A percentile compares a stretch with the other conserved stretches of the same genome.
phyloP scores from a whole-genome alignment of 2,329 filamentous ascomycete genomes.

The Septoria petroselini region DNA sequence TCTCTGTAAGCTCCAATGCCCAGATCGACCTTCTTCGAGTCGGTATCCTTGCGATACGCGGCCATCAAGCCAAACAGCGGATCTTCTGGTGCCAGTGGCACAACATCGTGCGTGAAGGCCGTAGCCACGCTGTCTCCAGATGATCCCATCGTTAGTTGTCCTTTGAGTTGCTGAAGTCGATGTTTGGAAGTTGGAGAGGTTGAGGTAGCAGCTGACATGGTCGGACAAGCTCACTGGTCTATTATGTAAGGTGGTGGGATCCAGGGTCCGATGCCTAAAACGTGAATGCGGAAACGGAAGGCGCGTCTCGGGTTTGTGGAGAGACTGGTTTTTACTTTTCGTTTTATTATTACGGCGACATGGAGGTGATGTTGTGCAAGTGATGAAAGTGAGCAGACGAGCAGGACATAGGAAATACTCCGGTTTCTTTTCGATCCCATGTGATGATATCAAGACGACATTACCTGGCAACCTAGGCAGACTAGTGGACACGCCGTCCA shows the following conservation, averaged over 20 bases:
- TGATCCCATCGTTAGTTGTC: conserved; percentile 25
- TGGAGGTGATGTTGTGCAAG: background rate
- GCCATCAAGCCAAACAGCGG: conserved; percentile 90
- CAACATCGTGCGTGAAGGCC: conserved; percentile 30
- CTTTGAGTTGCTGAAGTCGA: conserved; percentile 32
- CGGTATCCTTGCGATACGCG: conserved; percentile 76
- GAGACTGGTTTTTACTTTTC: background rate
- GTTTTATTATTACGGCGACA: background rate
- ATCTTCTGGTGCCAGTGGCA: conserved; percentile 72
- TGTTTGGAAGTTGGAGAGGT: conserved; percentile 39
- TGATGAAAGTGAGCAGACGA: background rate
- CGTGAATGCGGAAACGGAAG: conserved; percentile 2
- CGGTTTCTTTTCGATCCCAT: conserved; percentile 8
- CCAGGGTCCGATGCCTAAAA: background rate
- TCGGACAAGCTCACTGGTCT: conserved; percentile 20
- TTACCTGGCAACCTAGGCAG: background rate
- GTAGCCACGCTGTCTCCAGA: conserved; percentile 23
- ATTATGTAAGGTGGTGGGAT: conserved; percentile 6
- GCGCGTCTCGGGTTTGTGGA: conserved; percentile 6
- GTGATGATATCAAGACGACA: conserved; percentile 12
- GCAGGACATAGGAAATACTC: background rate
- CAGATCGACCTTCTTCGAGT: conserved; percentile 82
- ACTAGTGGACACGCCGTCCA: conserved; percentile 2
- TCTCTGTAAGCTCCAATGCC: conserved; percentile 95
- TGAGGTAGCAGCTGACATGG: conserved; percentile 15